A percentile compares a stretch with the other conserved stretches of the same genome.
These are phyloP conservation scores for Trametes meyenii DNA, from an alignment of 768 basidiomycete species.

Conservation along the genomic window DNA sequence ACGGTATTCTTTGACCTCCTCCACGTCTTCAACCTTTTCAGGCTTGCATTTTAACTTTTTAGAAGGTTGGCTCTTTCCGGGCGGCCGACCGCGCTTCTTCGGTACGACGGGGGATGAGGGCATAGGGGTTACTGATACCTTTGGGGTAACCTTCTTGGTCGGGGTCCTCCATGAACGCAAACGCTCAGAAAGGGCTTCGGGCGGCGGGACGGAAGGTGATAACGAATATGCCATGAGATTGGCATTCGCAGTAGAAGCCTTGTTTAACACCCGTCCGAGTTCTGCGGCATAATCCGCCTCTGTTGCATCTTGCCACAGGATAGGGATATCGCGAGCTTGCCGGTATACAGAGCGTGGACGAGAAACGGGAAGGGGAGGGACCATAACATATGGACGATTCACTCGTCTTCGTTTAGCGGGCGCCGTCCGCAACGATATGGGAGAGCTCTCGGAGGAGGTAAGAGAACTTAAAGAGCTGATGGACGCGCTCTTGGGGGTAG, in stretches of 20 bases:
- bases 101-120: not conserved
- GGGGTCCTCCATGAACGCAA: not conserved
- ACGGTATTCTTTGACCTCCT: not conserved
- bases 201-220: not conserved
- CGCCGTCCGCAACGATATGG: not conserved
- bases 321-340: not conserved
- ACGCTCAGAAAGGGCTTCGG: not conserved
- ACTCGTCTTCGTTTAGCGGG: conserved; percentile 6
- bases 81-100: conserved; percentile 8
- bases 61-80: not conserved
- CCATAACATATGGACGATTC: not conserved
- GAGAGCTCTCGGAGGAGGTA: not conserved
- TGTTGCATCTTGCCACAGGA: not conserved
- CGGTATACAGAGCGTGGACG: not conserved
- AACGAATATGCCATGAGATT: not conserved
- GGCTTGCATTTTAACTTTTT: too few relatives aligned
- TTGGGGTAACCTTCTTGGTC: not conserved
- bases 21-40: not conserved
- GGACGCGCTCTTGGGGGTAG: not conserved
- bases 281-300: not conserved
- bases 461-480: not conserved
- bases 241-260: not conserved
- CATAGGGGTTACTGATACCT: not conserved
- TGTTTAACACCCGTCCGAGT: not conserved
- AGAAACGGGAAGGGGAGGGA: conserved; percentile 2